Base-by-base conservation (phyloP, 2,329 filamentous ascomycete genomes). In the Cylindrodendrum hubeiense region DNA sequence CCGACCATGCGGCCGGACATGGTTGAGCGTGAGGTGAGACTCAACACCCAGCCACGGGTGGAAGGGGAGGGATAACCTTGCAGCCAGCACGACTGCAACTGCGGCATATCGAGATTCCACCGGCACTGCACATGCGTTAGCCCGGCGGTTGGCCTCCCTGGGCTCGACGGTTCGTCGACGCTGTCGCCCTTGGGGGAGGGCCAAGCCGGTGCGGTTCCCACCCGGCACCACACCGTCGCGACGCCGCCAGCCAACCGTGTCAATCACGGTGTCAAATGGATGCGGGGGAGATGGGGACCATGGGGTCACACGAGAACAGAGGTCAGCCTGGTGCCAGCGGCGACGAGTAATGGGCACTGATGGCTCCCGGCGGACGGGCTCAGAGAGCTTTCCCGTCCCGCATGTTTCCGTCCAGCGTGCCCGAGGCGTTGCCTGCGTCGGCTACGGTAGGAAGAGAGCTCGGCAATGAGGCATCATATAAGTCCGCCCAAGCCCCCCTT, bases 331-430 rank as follows among this genome's bases (percentile, higher is more conserved):
- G 61, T 68, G 61, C 60, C 66, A 70, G 54, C 51, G 58, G 44
- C 57, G 46, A 61, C 49, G 51, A 65, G 58, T 62, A n/a, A n/a
- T n/a, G n/a, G n/a, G n/a, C n/a, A n/a, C n/a, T n/a, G 56, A 67
- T 51, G 65, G 65, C 52, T 65, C 60, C 66, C 68, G 69, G 66
- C 66, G 56, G 63, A 74, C 66, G 67, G 57, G 59, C 60, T 68
- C 47, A 53, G 62, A 71, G 54, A 60, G 60, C 57, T 49, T 64
- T 58, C 28, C 61, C 65, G 66, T 77, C 72, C 76, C 76, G 76
- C 74, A 77, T 76, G 74, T 77, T 77, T 73, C 76, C 76, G 76
- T 74, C 28, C 41, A 61, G 41, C 46, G 59, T 26, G 60, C 56
- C 71, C 67, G 62, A 74, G 56, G 46, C 46, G 26, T 34, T 50